Percentiles rank a stretch among this genome's conserved stretches.
phyloP scores from a whole-genome alignment of 2,329 filamentous ascomycete species.

The Aspergillus floridensis region DNA sequence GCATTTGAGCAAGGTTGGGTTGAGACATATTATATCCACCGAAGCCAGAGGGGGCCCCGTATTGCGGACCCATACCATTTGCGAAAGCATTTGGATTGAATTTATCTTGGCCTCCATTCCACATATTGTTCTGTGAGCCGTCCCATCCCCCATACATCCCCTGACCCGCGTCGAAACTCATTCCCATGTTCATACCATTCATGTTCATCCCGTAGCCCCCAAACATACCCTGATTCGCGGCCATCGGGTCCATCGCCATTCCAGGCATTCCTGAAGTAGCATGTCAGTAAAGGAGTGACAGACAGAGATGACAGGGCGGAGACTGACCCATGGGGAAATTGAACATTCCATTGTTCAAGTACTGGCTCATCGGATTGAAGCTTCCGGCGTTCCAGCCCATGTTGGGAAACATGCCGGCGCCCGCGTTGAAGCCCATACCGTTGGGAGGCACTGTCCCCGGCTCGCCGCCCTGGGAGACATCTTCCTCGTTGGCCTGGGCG shows the following conservation, averaged over 20 bases:
- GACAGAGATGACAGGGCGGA: neutral
- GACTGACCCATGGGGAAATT: conserved; percentile 82
- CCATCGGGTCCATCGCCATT: conserved; percentile 72
- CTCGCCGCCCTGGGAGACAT: conserved; percentile 9
- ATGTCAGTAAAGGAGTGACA: conserved; percentile 22
- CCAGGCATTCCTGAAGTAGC: conserved; percentile 65
- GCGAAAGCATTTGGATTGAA: conserved; percentile 77
- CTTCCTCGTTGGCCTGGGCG: conserved; percentile 17
- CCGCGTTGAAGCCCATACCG: conserved; percentile 45
- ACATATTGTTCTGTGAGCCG: conserved; percentile 68
- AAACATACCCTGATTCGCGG: conserved; percentile 50
- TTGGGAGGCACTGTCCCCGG: conserved; percentile 20
- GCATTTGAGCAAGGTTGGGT: conserved; percentile 68
- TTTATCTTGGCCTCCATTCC: conserved; percentile 85
- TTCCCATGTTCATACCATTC: conserved; percentile 81
- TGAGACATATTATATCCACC: conserved; percentile 68
- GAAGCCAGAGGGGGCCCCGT: conserved; percentile 73
- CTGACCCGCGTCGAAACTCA: conserved; percentile 53
- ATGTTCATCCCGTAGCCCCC: conserved; percentile 66
- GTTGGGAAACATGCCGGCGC: conserved; percentile 51
- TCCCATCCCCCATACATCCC: conserved; percentile 77
- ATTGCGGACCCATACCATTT: conserved; percentile 77
- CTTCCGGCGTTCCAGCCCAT: conserved; percentile 61
- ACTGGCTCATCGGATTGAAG: conserved; percentile 72
- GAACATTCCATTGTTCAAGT: conserved; percentile 48